A percentile compares a stretch with the other conserved stretches of the same genome.
These are phyloP conservation scores for Globisporangium parvum DNA, from an alignment of 352 stramenopile species.

Conservation along the genomic window DNA sequence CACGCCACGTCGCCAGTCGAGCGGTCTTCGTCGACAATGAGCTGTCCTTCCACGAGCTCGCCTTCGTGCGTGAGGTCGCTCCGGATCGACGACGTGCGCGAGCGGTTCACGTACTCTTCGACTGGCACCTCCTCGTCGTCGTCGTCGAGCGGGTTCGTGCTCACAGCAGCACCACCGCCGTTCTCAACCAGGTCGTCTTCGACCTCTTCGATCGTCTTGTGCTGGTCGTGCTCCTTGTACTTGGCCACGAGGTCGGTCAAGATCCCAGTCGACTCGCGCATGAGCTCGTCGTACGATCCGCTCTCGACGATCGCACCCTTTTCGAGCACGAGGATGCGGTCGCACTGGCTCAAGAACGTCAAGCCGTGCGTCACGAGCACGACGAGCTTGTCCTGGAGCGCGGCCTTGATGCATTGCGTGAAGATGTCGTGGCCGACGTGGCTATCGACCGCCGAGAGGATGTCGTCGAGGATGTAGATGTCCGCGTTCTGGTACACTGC, in stretches of 20 bases:
- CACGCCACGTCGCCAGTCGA: slow-evolving; percentile 50
- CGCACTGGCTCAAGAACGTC: slow-evolving; percentile 70
- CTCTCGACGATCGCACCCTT: slow-evolving; percentile 67
- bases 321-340: slow-evolving; percentile 52
- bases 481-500: slow-evolving; percentile 93
- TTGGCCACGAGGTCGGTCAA: slow-evolving; percentile 49
- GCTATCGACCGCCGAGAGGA: slow-evolving; percentile 95
- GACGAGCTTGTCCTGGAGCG: slow-evolving; percentile 86
- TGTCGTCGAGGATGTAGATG: slow-evolving; percentile 96
- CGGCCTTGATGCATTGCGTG: slow-evolving; percentile 86
- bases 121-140: slow-evolving; percentile 22
- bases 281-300: slow-evolving; percentile 76
- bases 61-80: slow-evolving; percentile 46
- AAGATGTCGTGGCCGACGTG: slow-evolving; percentile 96
- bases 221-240: slow-evolving; percentile 54
- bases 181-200: slow-evolving; percentile 21
- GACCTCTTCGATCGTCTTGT: slow-evolving; percentile 34
- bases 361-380: slow-evolving; percentile 91
- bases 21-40: slow-evolving; percentile 69
- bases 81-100: slow-evolving; percentile 43
- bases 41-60: slow-evolving; percentile 28
- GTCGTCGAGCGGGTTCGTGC: slow-evolving; percentile 9
- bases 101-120: slow-evolving; percentile 38
- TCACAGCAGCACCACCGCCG: background rate
- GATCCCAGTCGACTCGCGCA: slow-evolving; percentile 55